Evolutionary conservation across 2,329 filamentous ascomycete species (phyloP).

Genomic region (Corinectria fuckeliana): DNA sequence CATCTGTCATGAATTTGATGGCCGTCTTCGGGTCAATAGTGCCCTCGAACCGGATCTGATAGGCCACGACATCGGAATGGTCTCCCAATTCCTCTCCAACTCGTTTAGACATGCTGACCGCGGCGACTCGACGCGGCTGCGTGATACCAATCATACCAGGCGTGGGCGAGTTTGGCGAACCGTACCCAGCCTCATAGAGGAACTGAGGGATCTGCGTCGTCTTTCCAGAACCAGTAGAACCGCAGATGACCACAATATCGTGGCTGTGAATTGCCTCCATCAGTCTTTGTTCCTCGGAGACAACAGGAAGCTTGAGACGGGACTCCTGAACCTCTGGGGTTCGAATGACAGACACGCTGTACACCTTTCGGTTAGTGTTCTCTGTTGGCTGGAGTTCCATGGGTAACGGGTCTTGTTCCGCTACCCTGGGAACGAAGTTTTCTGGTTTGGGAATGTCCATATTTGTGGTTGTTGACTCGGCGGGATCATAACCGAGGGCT

Average conservation of each 20-base stretch:
- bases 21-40: slow-evolving; percentile 81
- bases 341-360: slow-evolving; percentile 74
- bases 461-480: slow-evolving; percentile 49
- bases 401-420: slow-evolving; percentile 75
- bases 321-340: slow-evolving; percentile 77
- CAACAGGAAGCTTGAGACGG: slow-evolving; percentile 82
- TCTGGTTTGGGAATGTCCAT: slow-evolving; percentile 62
- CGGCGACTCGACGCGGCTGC: slow-evolving; percentile 91
- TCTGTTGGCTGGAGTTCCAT: slow-evolving; percentile 67
- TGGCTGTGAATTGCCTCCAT: slow-evolving; percentile 98
- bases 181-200: slow-evolving; percentile 91
- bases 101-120: slow-evolving; percentile 94
- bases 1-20: slow-evolving; percentile 99
- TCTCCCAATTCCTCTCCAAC: slow-evolving; percentile 85
- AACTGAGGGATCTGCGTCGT: slow-evolving; percentile 98
- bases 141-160: slow-evolving; percentile 95
- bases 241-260: slow-evolving; percentile 88
- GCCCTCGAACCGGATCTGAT: slow-evolving; percentile 95
- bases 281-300: slow-evolving; percentile 94
- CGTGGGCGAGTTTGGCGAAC: slow-evolving; percentile 76
- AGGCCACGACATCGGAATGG: slow-evolving; percentile 78
- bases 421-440: slow-evolving; percentile 70
- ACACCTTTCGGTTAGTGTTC: slow-evolving; percentile 72
- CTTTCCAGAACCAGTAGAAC: slow-evolving; percentile 95
- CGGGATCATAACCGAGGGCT: slow-evolving; percentile 70